phyloP scores from a whole-genome alignment of 179 eudicot species.

The Spergularia azorica region DNA sequence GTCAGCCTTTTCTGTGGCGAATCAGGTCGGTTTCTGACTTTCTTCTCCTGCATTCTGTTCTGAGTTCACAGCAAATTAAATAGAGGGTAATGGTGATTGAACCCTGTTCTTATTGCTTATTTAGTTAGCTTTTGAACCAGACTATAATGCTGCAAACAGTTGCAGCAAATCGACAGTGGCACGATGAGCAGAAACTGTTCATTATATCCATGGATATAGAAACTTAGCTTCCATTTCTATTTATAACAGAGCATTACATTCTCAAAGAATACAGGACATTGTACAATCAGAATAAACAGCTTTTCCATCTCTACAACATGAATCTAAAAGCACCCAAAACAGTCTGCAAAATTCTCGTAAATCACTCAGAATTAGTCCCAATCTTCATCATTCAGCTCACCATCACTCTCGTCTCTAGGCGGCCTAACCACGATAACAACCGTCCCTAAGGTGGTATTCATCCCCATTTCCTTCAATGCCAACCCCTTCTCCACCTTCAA shows the following conservation, averaged over 20 bases:
- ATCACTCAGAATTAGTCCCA: conserved; percentile 50
- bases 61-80: too few species aligned
- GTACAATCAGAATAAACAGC: conserved; percentile 3
- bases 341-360: not conserved
- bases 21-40: too few species aligned
- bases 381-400: conserved; percentile 55
- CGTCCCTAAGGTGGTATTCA: conserved; percentile 55
- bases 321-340: conserved; percentile 8
- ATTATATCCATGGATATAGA: not conserved
- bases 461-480: conserved; percentile 58
- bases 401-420: conserved; percentile 59
- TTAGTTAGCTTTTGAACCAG: not conserved
- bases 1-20: too few species aligned
- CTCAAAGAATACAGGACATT: not conserved
- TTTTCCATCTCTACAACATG: conserved; percentile 22
- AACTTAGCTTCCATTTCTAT: too few species aligned
- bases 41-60: too few species aligned
- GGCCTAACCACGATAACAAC: conserved; percentile 91
- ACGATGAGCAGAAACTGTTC: too few species aligned
- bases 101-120: not conserved
- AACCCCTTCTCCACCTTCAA: conserved; percentile 77
- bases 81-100: too few species aligned
- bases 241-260: not conserved
- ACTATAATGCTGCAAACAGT: too few species aligned
- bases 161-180: not conserved